A percentile compares a stretch with the other conserved stretches of the same genome.
Evolutionary conservation across 2,329 filamentous ascomycete genomes (phyloP).

Genomic region (Ophiostoma tasmaniense): DNA sequence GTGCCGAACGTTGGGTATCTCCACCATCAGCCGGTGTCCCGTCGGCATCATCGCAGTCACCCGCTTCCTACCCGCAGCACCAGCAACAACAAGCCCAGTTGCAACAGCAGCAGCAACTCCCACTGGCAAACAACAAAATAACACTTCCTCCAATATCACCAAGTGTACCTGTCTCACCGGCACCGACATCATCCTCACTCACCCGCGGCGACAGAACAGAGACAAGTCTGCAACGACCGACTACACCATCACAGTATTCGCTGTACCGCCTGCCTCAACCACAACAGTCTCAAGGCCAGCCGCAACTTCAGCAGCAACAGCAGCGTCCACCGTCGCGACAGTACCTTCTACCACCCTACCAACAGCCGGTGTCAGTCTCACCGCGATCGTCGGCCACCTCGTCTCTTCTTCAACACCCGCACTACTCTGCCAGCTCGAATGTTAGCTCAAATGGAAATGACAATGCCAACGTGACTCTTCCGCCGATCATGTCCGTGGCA

Average conservation of each 20-base stretch:
- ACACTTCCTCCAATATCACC: background rate
- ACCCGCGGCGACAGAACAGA: background rate
- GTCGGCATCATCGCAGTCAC: background rate
- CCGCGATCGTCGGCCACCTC: background rate
- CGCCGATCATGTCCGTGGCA: background rate
- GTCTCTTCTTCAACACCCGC: background rate
- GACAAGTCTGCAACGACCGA: background rate
- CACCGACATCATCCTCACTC: background rate
- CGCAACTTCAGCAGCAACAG: background rate
- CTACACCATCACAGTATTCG: background rate
- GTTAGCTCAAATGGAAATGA: background rate
- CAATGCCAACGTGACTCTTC: background rate
- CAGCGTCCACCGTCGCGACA: background rate
- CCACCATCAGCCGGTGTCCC: background rate
- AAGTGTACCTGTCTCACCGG: slow-evolving; percentile 1
- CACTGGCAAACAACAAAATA: background rate
- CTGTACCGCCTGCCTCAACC: background rate
- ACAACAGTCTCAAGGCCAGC: background rate
- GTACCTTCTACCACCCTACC: background rate
- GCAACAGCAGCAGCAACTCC: background rate
- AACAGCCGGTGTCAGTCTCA: background rate
- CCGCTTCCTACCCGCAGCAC: background rate
- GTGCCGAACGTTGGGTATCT: slow-evolving; percentile 3
- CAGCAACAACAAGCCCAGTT: background rate
- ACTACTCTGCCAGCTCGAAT: background rate